A percentile compares a stretch with the other conserved stretches of the same genome.
Evolutionary conservation across 1,284 basidiomycete species (phyloP).

Genomic region (Meira nashicola): DNA sequence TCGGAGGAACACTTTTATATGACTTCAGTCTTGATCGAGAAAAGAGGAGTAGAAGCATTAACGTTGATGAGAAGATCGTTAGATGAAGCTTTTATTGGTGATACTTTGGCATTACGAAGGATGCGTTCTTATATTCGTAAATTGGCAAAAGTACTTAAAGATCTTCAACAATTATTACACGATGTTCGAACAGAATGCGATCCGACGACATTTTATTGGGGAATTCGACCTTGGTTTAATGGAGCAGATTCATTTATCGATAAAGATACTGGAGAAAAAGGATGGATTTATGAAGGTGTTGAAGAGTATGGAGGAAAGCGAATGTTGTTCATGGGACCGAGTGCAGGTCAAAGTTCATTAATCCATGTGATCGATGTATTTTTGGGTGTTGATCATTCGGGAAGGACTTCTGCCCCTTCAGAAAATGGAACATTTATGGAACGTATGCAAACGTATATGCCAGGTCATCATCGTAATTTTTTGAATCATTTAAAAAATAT

Average conservation of each 20-base stretch:
- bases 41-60: slow-evolving; percentile 79
- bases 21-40: slow-evolving; percentile 81
- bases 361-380: slow-evolving; percentile 86
- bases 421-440: slow-evolving; percentile 41
- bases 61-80: slow-evolving; percentile 78
- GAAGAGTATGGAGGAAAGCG: slow-evolving; percentile 23
- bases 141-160: slow-evolving; percentile 65
- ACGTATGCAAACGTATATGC: slow-evolving; percentile 27
- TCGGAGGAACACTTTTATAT: slow-evolving; percentile 88
- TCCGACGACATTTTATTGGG: slow-evolving; percentile 74
- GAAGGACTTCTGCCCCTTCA: background rate
- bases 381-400: slow-evolving; percentile 70
- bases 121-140: slow-evolving; percentile 61
- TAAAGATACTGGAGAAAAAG: slow-evolving; percentile 39
- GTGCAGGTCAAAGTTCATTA: slow-evolving; percentile 82
- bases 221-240: slow-evolving; percentile 85
- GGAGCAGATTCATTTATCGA: slow-evolving; percentile 66
- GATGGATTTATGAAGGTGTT: slow-evolving; percentile 78
- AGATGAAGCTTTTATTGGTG: slow-evolving; percentile 86
- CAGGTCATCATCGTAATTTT: slow-evolving; percentile 69
- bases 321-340: slow-evolving; percentile 72
- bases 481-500: slow-evolving; percentile 65
- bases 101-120: slow-evolving; percentile 63
- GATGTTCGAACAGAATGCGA: slow-evolving; percentile 68
- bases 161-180: slow-evolving; percentile 25